Conservation (phyloP, 1,139 yeast species). For the Debaryomyces nepalensis region DNA sequence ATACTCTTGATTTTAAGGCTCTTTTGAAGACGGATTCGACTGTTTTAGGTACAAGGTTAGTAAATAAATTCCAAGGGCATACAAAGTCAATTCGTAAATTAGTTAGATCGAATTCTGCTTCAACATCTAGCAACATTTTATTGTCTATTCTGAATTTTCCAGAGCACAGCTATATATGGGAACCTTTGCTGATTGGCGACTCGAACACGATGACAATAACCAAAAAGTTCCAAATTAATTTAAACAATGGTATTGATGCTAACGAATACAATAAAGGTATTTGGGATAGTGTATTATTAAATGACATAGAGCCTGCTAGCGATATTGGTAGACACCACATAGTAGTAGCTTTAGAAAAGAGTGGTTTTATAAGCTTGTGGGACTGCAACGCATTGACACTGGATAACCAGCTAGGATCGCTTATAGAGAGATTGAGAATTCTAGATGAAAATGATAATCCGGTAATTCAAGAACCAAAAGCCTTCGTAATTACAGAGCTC, state of each 20-base stretch:
- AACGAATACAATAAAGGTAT: slow-evolving; percentile 24
- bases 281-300: slow-evolving; percentile 38
- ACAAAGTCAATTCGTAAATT: slow-evolving; percentile 74
- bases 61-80: slow-evolving; percentile 78
- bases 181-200: slow-evolving; percentile 41
- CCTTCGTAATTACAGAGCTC: slow-evolving; percentile 30
- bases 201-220: slow-evolving; percentile 34
- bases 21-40: slow-evolving; percentile 14
- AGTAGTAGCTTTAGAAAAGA: slow-evolving; percentile 57
- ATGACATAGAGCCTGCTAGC: slow-evolving; percentile 31
- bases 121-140: slow-evolving; percentile 31
- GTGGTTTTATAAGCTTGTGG: slow-evolving; percentile 66
- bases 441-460: slow-evolving; percentile 15
- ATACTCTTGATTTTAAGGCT: slow-evolving; percentile 24
- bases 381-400: slow-evolving; percentile 49
- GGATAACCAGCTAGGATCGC: slow-evolving; percentile 36
- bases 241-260: slow-evolving; percentile 16
- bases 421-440: slow-evolving; percentile 25
- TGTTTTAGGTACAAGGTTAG: slow-evolving; percentile 24
- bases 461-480: slow-evolving; percentile 27
- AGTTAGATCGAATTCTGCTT: slow-evolving; percentile 55
- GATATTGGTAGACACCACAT: slow-evolving; percentile 34
- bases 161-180: slow-evolving; percentile 70
- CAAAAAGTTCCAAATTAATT: slow-evolving; percentile 40
- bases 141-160: slow-evolving; percentile 49